A percentile compares a stretch with the other conserved stretches of the same genome.
Conservation (phyloP, 805 yeast genomes). For the Saturnispora mendoncae region DNA sequence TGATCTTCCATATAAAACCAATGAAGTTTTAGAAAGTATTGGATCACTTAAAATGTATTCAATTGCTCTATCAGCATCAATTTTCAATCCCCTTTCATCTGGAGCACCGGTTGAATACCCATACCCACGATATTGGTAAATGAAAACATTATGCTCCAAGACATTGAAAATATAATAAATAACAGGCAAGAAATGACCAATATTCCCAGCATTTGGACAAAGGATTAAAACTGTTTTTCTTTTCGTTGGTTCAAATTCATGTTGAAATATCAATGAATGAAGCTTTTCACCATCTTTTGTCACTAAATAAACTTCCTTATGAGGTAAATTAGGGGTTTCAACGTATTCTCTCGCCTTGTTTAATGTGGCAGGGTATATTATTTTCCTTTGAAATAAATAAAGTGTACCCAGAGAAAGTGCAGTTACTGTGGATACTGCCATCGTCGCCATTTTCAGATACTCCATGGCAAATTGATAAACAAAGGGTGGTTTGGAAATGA, state of each 20-base stretch:
- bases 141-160: constrained; percentile 67
- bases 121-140: constrained; percentile 87
- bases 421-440: constrained; percentile 11
- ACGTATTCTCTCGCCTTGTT: constrained; percentile 67
- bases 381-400: constrained; percentile 22
- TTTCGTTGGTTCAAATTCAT: constrained; percentile 40
- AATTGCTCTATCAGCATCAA: constrained; percentile 71
- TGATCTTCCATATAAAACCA: constrained; percentile 79
- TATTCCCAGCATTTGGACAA: constrained; percentile 94
- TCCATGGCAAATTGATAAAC: background rate
- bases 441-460: constrained; percentile 1
- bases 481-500: background rate
- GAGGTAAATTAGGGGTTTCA: constrained; percentile 72
- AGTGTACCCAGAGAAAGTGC: constrained; percentile 15
- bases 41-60: constrained; percentile 45
- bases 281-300: constrained; percentile 66
- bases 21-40: constrained; percentile 41
- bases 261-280: constrained; percentile 55
- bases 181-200: constrained; percentile 81
- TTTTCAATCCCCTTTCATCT: constrained; percentile 67
- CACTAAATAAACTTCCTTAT: constrained; percentile 46
- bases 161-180: constrained; percentile 57
- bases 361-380: constrained; percentile 79
- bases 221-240: constrained; percentile 56
- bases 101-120: constrained; percentile 75